A percentile compares a stretch with the other conserved stretches of the same genome.
These are phyloP conservation scores for Bruguiera parviflora DNA, from an alignment of 345 rosid species.

Conservation along the genomic window DNA sequence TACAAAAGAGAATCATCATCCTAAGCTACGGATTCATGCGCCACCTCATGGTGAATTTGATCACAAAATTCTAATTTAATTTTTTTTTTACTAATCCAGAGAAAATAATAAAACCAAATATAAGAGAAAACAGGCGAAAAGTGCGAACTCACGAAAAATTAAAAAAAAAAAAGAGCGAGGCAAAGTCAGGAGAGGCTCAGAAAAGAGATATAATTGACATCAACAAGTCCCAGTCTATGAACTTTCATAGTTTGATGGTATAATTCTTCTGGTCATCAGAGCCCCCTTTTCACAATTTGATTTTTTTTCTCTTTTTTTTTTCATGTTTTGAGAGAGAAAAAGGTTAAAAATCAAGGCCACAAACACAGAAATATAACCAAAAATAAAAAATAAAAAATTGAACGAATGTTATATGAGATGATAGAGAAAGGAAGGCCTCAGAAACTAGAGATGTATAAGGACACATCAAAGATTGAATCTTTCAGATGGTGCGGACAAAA, in stretches of 20 bases:
- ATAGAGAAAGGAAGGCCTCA: slow-evolving; percentile 4
- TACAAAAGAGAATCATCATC: too few relatives aligned
- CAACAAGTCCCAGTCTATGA: slow-evolving; percentile 7
- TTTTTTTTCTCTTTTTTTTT: too few relatives aligned
- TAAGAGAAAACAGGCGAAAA: too few relatives aligned
- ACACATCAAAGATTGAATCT: slow-evolving; percentile 13
- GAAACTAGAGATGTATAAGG: neutral
- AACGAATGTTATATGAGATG: too few relatives aligned
- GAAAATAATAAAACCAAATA: neutral
- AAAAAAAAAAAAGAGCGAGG: too few relatives aligned
- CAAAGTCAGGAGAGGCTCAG: neutral
- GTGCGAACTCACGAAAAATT: too few relatives aligned
- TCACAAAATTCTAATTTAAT: too few relatives aligned
- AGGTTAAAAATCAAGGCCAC: neutral
- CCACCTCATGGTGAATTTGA: too few relatives aligned
- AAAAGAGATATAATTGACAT: neutral
- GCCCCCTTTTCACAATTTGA: neutral
- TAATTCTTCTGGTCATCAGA: neutral
- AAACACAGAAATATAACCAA: neutral
- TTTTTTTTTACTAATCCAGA: too few relatives aligned
- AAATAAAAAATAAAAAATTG: too few relatives aligned
- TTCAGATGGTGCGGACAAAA: slow-evolving; percentile 23
- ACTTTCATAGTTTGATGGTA: slow-evolving; percentile 28
- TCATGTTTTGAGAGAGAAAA: too few relatives aligned
- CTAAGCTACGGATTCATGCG: too few relatives aligned